phyloP scores from a whole-genome alignment of 306 rosid genomes.

The Parietaria judaica region DNA sequence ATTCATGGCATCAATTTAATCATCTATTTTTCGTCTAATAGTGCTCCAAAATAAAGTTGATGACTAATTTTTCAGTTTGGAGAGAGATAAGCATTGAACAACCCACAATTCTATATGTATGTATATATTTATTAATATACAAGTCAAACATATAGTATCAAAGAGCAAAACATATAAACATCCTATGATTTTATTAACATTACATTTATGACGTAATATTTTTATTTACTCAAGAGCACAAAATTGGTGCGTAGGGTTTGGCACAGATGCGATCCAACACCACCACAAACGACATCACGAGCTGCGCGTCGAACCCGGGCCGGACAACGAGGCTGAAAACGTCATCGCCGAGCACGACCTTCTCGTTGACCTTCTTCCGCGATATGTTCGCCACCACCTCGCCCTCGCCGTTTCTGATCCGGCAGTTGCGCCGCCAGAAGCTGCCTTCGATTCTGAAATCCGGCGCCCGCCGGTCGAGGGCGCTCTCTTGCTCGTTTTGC shows the following conservation, averaged over 20 bases:
- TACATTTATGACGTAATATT: not conserved
- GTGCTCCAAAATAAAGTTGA: not conserved
- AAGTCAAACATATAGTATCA: constrained; percentile 7
- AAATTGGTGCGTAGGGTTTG: constrained; percentile 30
- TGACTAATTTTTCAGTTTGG: too few species aligned
- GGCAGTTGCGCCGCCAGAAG: constrained; percentile 35
- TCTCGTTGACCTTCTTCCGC: constrained; percentile 35
- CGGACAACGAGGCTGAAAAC: constrained; percentile 34
- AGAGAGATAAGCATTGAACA: not conserved
- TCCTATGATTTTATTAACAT: not conserved
- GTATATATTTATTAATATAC: not conserved
- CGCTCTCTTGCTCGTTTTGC: not conserved
- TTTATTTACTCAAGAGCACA: constrained; percentile 27
- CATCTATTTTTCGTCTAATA: not conserved
- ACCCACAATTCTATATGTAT: not conserved
- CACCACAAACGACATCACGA: constrained; percentile 38
- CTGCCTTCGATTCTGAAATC: constrained; percentile 41
- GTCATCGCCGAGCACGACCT: constrained; percentile 31
- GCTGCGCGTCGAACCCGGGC: constrained; percentile 27
- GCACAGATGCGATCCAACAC: constrained; percentile 37
- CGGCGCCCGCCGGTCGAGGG: not conserved
- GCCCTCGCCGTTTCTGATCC: constrained; percentile 20
- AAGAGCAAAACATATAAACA: not conserved
- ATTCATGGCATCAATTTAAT: too few species aligned
- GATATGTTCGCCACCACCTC: constrained; percentile 33